Conservation (phyloP, 2,329 filamentous ascomycete genomes). For the Paraphoma sp. region DNA sequence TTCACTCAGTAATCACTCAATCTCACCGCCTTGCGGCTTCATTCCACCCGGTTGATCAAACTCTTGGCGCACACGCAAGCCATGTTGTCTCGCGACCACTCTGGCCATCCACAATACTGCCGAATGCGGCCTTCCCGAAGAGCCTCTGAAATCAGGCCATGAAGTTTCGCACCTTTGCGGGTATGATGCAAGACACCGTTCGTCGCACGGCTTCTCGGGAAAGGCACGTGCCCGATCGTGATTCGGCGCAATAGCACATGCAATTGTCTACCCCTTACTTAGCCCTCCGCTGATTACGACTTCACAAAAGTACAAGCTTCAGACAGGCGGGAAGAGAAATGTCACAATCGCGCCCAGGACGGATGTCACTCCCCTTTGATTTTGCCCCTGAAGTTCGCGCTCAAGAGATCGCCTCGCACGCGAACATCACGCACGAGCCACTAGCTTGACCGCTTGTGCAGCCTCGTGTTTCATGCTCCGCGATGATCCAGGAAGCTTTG, state of each 20-base stretch:
- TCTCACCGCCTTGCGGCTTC: neutral
- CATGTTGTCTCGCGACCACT: no score
- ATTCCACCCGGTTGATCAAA: neutral
- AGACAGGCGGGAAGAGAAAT: neutral
- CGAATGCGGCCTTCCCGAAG: neutral
- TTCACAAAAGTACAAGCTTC: neutral
- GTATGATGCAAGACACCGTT: slow-evolving; percentile 1
- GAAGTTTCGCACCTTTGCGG: neutral
- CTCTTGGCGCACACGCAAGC: neutral
- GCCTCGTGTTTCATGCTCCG: slow-evolving; percentile 21
- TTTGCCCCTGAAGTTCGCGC: neutral
- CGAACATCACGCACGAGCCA: neutral
- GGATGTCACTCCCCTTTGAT: neutral
- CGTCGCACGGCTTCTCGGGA: neutral
- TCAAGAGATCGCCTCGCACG: neutral
- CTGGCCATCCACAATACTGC: neutral
- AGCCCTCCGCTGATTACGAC: no score
- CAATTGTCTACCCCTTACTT: no score
- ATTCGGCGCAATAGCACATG: no score
- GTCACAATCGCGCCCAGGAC: neutral
- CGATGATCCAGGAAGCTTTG: slow-evolving; percentile 6
- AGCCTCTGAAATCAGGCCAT: neutral
- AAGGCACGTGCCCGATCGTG: no score
- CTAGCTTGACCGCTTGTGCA: slow-evolving; percentile 1
- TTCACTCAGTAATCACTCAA: no score